These are phyloP conservation scores for Penicillium olsonii DNA, from an alignment of 2,329 filamentous ascomycete species.

Conservation along the genomic window DNA sequence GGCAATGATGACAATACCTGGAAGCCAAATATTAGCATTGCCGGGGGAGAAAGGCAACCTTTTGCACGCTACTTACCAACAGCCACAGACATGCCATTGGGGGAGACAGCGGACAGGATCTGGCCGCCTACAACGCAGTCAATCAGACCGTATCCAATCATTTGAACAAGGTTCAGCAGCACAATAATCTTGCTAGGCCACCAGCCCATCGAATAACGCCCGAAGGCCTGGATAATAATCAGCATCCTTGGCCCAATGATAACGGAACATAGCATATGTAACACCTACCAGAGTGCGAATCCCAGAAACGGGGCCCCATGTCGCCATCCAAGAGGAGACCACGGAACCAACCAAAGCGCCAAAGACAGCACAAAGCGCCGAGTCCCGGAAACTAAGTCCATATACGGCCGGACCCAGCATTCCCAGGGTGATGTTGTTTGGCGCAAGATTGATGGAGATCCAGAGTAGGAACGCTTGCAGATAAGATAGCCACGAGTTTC, in stretches of 20 bases:
- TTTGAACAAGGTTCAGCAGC: slow-evolving; percentile 62
- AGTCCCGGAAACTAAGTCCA: slow-evolving; percentile 59
- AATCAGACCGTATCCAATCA: slow-evolving; percentile 64
- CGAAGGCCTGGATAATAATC: slow-evolving; percentile 48
- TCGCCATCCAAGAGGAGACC: slow-evolving; percentile 61
- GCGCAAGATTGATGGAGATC: slow-evolving; percentile 64
- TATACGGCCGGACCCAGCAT: slow-evolving; percentile 63
- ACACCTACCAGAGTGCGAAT: slow-evolving; percentile 59
- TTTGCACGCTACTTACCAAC: slow-evolving; percentile 50
- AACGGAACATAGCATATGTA: background rate
- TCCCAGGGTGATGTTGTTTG: slow-evolving; percentile 66
- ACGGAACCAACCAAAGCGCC: slow-evolving; percentile 58
- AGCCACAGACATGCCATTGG: slow-evolving; percentile 60
- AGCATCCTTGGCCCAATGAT: background rate
- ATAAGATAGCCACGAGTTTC: slow-evolving; percentile 54
- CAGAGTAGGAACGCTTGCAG: slow-evolving; percentile 60
- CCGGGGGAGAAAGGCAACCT: too few species aligned
- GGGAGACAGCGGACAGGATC: slow-evolving; percentile 66
- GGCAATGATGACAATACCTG: slow-evolving; percentile 62
- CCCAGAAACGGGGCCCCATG: slow-evolving; percentile 62
- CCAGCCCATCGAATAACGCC: slow-evolving; percentile 65
- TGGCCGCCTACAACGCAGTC: slow-evolving; percentile 68
- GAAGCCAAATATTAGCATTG: slow-evolving; percentile 9
- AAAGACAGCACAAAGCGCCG: slow-evolving; percentile 58
- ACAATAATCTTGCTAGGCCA: slow-evolving; percentile 66